phyloP scores from a whole-genome alignment of 139 green algal genomes.

The Zygnema cylindricum region DNA sequence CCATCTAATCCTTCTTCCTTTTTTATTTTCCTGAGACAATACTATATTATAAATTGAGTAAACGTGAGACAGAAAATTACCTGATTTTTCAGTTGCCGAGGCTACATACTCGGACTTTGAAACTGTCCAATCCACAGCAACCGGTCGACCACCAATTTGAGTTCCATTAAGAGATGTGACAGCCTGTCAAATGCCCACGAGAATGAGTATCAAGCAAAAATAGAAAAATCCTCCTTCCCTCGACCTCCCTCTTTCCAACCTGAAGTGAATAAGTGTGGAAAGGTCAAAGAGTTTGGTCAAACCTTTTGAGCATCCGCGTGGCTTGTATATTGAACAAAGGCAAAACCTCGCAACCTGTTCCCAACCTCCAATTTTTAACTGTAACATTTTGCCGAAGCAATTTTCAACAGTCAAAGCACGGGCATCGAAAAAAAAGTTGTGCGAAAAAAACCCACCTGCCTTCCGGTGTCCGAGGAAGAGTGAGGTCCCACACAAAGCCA shows the following conservation, averaged over 20 bases:
- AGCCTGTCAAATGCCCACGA: conserved; percentile 59
- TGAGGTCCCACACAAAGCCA: conserved; percentile 83
- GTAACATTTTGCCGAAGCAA: too few relatives aligned
- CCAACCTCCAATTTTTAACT: too few relatives aligned
- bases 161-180: conserved; percentile 81
- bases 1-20: too few relatives aligned
- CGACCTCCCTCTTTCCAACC: too few relatives aligned
- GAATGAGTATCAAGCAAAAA: too few relatives aligned
- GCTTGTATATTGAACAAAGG: conserved; percentile 45
- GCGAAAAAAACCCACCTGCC: conserved; percentile 47
- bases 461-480: conserved; percentile 69
- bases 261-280: background rate
- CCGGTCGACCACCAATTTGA: conserved; percentile 70
- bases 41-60: background rate
- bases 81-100: background rate
- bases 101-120: conserved; percentile 69
- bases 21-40: too few relatives aligned
- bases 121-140: conserved; percentile 92
- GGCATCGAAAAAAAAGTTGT: too few relatives aligned
- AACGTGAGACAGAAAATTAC: background rate
- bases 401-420: too few relatives aligned
- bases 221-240: too few relatives aligned
- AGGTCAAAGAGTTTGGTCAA: background rate
- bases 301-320: conserved; percentile 56
- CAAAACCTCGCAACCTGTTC: conserved; percentile 46